Evolutionary conservation across 2,329 filamentous ascomycete species (phyloP), one percentile per base, ranked within the genome.

Genomic region (Talaromyces amestolkiae): DNA sequence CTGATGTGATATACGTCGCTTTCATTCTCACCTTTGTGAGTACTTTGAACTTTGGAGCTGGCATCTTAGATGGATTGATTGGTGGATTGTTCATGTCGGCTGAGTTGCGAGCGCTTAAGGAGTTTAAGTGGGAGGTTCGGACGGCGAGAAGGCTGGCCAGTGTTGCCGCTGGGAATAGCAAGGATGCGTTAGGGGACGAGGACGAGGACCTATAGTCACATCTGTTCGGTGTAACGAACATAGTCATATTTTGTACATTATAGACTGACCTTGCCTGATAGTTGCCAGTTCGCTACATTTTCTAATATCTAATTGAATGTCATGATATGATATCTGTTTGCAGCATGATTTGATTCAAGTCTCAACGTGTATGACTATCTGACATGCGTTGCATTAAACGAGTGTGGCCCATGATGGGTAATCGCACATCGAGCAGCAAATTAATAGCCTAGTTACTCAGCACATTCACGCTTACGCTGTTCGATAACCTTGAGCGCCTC

Each of bases 51-150:
- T 83, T 98, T 39, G 85, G 85, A 17, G 87, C 89, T 3, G 94
- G 94, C 0, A 86, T 92, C 2, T 76, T 97, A 22, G 91, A 97
- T 74, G 93, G 94, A 0, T 78, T 98, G 47, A 91, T 98, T 75
- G 91, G 93, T 0, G 85, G 95, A 0, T 77, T 98, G 58, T 99
- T 99, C 76, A 89, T 97, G 66, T 89, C 90, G 11, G 88, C 88
- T 67, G 95, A 99, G 80, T 79, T 97, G 66, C 85, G 92, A 66
- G 89, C 90, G 3, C 80, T 99, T 63, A 89, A 87, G 72, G 95
- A 99, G 80, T 98, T 98, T 79, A 88, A 95, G 75, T 97, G 92
- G 91, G 95, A 99, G 78, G 89, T 98, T 31, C 81, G 81, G 60
- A 93, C 91, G 74, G 89, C 89, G 13, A 88, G 76, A 67, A 68